Percentiles rank a stretch among this genome's conserved stretches.
phyloP scores from a whole-genome alignment of 495 filamentous ascomycete genomes.

The Aspergillus panamensis region DNA sequence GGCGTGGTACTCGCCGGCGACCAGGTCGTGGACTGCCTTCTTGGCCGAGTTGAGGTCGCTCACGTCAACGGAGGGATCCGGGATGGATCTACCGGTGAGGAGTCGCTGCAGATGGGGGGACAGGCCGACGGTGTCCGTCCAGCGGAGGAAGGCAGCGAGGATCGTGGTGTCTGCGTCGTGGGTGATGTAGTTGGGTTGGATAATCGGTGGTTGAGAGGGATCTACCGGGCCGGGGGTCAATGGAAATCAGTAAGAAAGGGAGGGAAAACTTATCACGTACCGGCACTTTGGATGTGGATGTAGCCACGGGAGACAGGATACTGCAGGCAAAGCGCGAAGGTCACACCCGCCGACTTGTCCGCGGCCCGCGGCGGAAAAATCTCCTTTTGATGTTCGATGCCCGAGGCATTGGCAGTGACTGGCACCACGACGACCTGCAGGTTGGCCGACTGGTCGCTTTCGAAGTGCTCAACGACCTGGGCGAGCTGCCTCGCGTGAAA shows the following conservation, averaged over 20 bases:
- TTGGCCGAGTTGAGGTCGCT: conserved; percentile 19
- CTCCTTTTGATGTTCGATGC: conserved; percentile 21
- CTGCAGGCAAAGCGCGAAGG: conserved; percentile 23
- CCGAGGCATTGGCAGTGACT: conserved; percentile 14
- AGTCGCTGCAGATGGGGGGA: conserved; percentile 21
- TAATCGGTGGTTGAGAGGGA: conserved; percentile 20
- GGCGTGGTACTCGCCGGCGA: conserved; percentile 16
- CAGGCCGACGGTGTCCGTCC: conserved; percentile 23
- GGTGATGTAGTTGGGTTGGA: conserved; percentile 31
- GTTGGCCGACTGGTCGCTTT: conserved; percentile 27
- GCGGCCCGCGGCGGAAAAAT: conserved; percentile 12
- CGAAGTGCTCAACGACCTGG: conserved; percentile 25
- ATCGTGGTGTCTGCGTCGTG: conserved; percentile 39
- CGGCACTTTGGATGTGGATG: conserved; percentile 46
- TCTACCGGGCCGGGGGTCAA: conserved; percentile 14
- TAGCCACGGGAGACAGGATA: conserved; percentile 50
- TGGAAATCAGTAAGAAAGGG: background rate
- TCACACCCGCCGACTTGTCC: conserved; percentile 19
- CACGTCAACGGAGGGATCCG: conserved; percentile 20
- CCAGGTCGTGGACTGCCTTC: conserved; percentile 18
- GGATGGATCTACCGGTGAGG: conserved; percentile 19
- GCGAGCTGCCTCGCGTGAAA: conserved; percentile 29
- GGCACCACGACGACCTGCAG: conserved; percentile 25
- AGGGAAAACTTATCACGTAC: conserved; percentile 8
- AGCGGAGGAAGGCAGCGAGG: conserved; percentile 29